phyloP scores from a whole-genome alignment of 768 basidiomycete species.

The Dendrothele bispora region DNA sequence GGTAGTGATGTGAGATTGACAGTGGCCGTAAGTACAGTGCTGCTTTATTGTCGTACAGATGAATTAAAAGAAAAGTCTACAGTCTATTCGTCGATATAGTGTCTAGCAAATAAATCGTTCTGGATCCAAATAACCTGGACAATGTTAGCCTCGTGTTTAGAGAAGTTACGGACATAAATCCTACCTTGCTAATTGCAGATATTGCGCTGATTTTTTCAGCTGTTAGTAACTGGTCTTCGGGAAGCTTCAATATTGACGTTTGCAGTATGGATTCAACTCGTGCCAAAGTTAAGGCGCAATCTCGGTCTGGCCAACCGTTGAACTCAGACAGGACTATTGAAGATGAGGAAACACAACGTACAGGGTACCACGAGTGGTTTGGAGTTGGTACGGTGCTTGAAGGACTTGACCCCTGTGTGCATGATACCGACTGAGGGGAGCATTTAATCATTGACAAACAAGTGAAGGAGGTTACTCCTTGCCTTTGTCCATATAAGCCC shows the following conservation, averaged over 20 bases:
- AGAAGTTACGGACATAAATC: no score
- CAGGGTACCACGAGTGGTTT: conserved; percentile 33
- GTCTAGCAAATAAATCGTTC: conserved; percentile 45
- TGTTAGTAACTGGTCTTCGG: conserved; percentile 33
- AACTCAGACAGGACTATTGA: conserved; percentile 15
- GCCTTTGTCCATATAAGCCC: conserved; percentile 42
- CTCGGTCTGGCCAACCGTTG: conserved; percentile 35
- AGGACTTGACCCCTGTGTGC: conserved; percentile 47
- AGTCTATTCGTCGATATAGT: no score
- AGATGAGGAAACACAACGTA: conserved; percentile 13
- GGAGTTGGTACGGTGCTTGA: conserved; percentile 36
- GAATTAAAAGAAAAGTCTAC: no score
- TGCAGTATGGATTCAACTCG: conserved; percentile 47
- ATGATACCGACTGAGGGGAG: conserved; percentile 51
- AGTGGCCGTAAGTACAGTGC: no score
- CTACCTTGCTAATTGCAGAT: conserved; percentile 47
- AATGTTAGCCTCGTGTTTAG: no score
- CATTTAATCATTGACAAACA: no score
- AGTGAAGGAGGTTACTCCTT: no score
- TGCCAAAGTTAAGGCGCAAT: conserved; percentile 41
- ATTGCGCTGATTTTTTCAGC: conserved; percentile 38
- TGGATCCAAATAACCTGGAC: conserved; percentile 48
- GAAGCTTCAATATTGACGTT: conserved; percentile 39
- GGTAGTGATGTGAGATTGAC: no score
- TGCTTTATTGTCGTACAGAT: no score